A percentile compares a stretch with the other conserved stretches of the same genome.
Conservation (phyloP, 1,284 basidiomycete species). For the Hymenochaete sp. region DNA sequence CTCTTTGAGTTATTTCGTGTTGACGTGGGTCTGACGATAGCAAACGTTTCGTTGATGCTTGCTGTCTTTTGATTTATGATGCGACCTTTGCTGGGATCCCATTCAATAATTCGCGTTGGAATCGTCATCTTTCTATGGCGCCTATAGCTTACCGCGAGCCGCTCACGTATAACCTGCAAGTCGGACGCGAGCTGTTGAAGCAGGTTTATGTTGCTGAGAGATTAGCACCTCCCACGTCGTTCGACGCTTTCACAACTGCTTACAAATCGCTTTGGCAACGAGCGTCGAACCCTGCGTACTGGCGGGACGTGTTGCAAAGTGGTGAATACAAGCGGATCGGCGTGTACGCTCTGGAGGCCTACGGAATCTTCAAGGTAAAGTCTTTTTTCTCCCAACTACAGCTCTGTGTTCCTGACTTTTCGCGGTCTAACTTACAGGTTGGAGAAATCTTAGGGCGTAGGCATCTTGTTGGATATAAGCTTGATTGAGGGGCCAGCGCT, state of each 20-base stretch:
- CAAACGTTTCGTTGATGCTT: not conserved
- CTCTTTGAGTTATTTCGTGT: conserved; percentile 1
- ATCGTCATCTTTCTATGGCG: not conserved
- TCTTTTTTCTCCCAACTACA: not conserved
- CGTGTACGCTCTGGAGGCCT: conserved; percentile 84
- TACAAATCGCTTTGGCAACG: conserved; percentile 71
- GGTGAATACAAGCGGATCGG: conserved; percentile 77
- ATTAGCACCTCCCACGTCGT: conserved; percentile 71
- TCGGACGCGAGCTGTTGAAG: conserved; percentile 78
- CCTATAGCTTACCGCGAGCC: conserved; percentile 73
- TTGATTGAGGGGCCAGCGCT: too few relatives aligned
- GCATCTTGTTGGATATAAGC: conserved; percentile 77
- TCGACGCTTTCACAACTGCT: conserved; percentile 54
- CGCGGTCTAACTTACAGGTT: conserved; percentile 40
- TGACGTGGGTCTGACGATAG: conserved; percentile 1
- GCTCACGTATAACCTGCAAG: conserved; percentile 75
- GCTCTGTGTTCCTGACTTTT: not conserved
- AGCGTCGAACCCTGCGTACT: conserved; percentile 59
- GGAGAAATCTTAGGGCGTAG: conserved; percentile 87
- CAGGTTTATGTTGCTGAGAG: conserved; percentile 88
- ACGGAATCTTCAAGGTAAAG: conserved; percentile 74
- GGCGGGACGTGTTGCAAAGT: conserved; percentile 57
- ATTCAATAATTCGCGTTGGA: not conserved
- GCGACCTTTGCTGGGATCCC: not conserved
- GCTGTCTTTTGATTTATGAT: not conserved